These are phyloP conservation scores for Solanum aculeatissimum DNA, from an alignment of 305 asterid species.

Conservation along the genomic window DNA sequence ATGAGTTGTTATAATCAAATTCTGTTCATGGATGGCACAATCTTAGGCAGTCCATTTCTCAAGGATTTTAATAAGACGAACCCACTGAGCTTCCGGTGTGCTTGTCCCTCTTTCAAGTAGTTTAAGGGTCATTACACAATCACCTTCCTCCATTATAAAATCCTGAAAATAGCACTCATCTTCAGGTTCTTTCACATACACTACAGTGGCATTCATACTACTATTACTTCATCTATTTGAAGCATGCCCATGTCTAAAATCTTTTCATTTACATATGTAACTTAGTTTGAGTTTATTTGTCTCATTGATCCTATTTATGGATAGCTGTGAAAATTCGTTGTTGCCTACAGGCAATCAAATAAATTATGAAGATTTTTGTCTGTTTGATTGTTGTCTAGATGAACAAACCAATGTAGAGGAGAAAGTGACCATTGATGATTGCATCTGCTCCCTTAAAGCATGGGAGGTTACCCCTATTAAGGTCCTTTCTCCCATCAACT, in stretches of 20 bases:
- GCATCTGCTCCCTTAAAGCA: constrained; percentile 1
- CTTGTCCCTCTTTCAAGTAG: neutral
- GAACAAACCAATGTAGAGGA: constrained; percentile 13
- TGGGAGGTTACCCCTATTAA: constrained; percentile 25
- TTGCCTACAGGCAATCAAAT: neutral
- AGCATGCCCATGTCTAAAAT: neutral
- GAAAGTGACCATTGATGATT: neutral
- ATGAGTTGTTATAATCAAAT: neutral
- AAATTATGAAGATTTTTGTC: neutral
- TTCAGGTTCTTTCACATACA: neutral
- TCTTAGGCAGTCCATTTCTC: neutral
- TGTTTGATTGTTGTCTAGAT: constrained; percentile 13
- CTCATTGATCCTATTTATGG: neutral
- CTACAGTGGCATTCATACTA: neutral
- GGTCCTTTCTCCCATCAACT: constrained; percentile 56
- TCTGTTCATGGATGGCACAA: neutral
- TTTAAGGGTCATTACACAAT: neutral
- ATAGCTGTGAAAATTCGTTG: neutral
- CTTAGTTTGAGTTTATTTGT: neutral
- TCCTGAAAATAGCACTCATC: neutral
- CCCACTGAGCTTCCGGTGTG: neutral
- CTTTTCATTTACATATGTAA: neutral
- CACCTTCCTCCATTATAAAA: neutral
- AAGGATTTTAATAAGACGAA: neutral
- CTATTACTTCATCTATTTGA: neutral